Evolutionary conservation across 2,329 filamentous ascomycete species (phyloP), one percentile per base, ranked within the genome.

Genomic region (Sclerotinia spermophila): DNA sequence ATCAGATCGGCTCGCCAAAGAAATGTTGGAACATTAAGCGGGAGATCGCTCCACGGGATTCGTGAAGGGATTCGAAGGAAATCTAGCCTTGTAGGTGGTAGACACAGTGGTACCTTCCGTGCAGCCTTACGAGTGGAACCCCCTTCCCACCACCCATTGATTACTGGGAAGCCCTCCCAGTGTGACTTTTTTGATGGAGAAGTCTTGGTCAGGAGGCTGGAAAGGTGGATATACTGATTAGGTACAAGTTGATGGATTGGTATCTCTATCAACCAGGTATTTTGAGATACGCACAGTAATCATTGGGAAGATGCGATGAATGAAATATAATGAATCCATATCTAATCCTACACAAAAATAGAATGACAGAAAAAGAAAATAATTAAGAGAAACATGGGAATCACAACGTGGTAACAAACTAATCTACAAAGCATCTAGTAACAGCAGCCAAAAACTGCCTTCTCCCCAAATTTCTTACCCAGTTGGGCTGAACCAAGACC

Each of bases 91-190:
- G 55, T 71, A 58, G 35, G 21, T 33, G 15, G 48, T 53, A 53
- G n/a, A 42, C 24, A 68, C 42, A 64, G 60, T 67, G 24, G 51
- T 27, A 66, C 35, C 53, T 59, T 59, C 68, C 38, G 69, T 58
- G 64, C 65, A 71, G 69, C 69, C 69, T 71, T 71, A 71, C 45
- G 45, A 71, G 69, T 71, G 69, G 69, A 71, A 68, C 69, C 64
- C 48, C 24, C 42, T 60, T 61, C 42, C 30, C 10, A 44, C 38
- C 66, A 35, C 21, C 24, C n/a, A 11, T 45, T 35, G 40, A 42
- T 68, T 35, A 42, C 66, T 38, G 40, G 11, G 38, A 33, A n/a
- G 24, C 7, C 7, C 24, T 13, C 38, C 33, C 55, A 53, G 53
- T 68, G 44, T 67, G 62, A 70, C 69, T 40, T 70, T 58, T 60